Conservation (phyloP, 768 basidiomycete genomes). For the Serendipita vermifera region DNA sequence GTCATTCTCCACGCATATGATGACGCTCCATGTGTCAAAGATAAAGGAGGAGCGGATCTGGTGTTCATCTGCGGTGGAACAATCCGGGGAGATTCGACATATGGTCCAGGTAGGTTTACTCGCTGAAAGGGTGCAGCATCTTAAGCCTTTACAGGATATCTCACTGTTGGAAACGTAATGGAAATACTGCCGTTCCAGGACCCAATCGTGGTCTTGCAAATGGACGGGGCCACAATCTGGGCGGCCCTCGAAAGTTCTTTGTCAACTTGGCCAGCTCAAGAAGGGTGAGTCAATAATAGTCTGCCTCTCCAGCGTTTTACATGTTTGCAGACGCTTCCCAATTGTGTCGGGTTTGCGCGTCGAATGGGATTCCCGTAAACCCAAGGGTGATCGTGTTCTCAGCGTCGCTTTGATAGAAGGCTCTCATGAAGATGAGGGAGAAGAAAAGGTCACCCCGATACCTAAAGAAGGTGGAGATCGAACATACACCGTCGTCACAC, state of each 20-base stretch:
- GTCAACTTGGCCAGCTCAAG: slow-evolving; percentile 74
- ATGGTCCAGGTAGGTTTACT: slow-evolving; percentile 52
- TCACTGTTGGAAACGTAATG: slow-evolving; percentile 76
- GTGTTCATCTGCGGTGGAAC: slow-evolving; percentile 77
- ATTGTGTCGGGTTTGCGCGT: slow-evolving; percentile 74
- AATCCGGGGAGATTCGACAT: slow-evolving; percentile 70
- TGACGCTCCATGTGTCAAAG: slow-evolving; percentile 45
- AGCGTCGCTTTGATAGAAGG: slow-evolving; percentile 52
- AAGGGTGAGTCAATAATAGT: slow-evolving; percentile 43
- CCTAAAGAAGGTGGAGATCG: slow-evolving; percentile 37
- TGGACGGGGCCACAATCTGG: slow-evolving; percentile 72
- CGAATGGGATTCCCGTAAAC: slow-evolving; percentile 70
- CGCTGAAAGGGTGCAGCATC: neutral
- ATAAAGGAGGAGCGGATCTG: slow-evolving; percentile 56
- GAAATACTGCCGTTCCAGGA: slow-evolving; percentile 87
- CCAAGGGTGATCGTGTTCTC: slow-evolving; percentile 57
- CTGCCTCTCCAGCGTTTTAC: slow-evolving; percentile 3
- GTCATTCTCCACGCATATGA: slow-evolving; percentile 74
- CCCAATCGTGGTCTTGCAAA: slow-evolving; percentile 63
- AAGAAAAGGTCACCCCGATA: slow-evolving; percentile 27
- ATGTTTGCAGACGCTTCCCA: slow-evolving; percentile 62
- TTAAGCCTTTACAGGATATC: slow-evolving; percentile 34
- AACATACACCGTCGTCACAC: slow-evolving; percentile 69
- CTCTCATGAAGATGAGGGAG: slow-evolving; percentile 15
- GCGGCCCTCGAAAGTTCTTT: slow-evolving; percentile 61